Evolutionary conservation across 768 basidiomycete genomes (phyloP).

Genomic region (Russula sp.): DNA sequence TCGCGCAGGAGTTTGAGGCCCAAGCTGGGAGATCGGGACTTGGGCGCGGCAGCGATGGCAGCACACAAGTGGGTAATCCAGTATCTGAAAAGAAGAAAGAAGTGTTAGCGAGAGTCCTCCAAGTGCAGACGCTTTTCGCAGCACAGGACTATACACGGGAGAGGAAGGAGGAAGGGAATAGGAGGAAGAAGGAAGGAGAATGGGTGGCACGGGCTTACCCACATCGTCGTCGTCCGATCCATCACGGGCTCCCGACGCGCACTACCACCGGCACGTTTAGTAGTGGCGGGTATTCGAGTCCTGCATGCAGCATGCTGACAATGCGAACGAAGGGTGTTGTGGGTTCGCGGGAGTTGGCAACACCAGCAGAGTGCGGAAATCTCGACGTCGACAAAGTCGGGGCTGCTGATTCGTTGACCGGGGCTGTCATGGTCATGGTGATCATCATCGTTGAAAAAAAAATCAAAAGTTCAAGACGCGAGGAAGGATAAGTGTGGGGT

Average conservation of each 20-base stretch:
- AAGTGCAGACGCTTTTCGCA: slow-evolving; percentile 44
- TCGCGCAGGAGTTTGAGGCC: slow-evolving; percentile 64
- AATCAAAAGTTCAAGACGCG: no score
- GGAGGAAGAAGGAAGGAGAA: background rate
- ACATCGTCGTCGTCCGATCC: slow-evolving; percentile 52
- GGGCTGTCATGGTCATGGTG: background rate
- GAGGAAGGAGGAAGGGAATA: slow-evolving; percentile 32
- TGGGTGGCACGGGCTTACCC: slow-evolving; percentile 35
- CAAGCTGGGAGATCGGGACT: slow-evolving; percentile 62
- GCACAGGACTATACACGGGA: slow-evolving; percentile 55
- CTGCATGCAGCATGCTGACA: slow-evolving; percentile 66
- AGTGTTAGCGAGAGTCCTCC: slow-evolving; percentile 44
- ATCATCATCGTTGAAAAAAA: background rate
- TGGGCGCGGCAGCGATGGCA: slow-evolving; percentile 43
- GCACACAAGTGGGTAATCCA: slow-evolving; percentile 34
- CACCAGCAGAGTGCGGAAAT: background rate
- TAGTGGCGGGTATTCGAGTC: slow-evolving; percentile 35
- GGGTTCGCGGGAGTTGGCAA: slow-evolving; percentile 49
- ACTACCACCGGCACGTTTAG: background rate
- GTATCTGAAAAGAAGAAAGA: slow-evolving; percentile 44
- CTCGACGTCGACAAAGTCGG: slow-evolving; percentile 7
- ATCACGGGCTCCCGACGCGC: slow-evolving; percentile 46
- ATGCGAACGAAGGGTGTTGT: slow-evolving; percentile 84
- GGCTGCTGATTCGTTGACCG: background rate
- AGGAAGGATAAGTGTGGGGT: no score